These are phyloP conservation scores for Chytriomyces confervae DNA, from an alignment of 192 early-diverging fungal species.

Conservation along the genomic window DNA sequence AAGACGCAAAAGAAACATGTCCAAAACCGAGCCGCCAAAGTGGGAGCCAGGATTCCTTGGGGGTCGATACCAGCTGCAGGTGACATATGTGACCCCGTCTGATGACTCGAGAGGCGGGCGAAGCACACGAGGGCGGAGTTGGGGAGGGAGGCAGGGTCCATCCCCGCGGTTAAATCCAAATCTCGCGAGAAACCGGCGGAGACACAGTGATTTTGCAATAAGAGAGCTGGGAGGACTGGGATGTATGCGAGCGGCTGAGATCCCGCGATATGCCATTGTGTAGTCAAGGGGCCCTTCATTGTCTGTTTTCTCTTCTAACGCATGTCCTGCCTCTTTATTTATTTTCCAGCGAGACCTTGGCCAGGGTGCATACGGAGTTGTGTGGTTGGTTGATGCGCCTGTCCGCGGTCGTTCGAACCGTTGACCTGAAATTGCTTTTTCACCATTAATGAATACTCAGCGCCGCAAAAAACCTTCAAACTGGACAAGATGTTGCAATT, in stretches of 20 bases:
- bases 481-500: conserved; percentile 63
- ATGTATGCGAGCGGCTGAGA: neutral
- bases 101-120: neutral
- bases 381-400: conserved; percentile 70
- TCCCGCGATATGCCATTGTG: neutral
- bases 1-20: conserved; percentile 6
- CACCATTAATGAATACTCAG: conserved; percentile 7
- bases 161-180: neutral
- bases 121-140: neutral
- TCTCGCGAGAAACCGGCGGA: neutral
- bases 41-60: conserved; percentile 36
- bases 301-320: neutral
- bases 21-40: conserved; percentile 27
- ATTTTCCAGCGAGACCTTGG: conserved; percentile 65
- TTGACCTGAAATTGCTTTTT: conserved; percentile 5
- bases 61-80: conserved; percentile 32
- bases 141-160: neutral
- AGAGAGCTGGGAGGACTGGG: neutral
- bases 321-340: neutral
- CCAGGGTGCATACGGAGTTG: conserved; percentile 92
- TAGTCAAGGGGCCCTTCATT: too few relatives aligned
- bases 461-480: conserved; percentile 50
- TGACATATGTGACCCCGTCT: neutral
- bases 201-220: neutral
- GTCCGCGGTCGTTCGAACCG: neutral